Evolutionary conservation across 164 flowering plant genomes (phyloP).

Genomic region (Nymphaea thermarum): DNA sequence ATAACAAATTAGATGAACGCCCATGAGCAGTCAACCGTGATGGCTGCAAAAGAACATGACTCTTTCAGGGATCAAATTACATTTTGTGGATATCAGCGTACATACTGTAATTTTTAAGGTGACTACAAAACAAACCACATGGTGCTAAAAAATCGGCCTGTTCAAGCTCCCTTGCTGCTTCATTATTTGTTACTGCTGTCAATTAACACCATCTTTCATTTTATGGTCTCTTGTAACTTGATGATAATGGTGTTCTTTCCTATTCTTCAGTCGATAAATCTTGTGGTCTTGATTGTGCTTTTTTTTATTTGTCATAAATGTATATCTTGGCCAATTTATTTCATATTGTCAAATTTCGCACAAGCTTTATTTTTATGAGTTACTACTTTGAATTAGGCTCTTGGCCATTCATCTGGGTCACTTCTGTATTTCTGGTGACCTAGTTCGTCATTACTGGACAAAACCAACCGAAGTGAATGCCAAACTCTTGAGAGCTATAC

Average conservation of each 20-base stretch:
- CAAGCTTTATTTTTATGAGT: too few relatives aligned
- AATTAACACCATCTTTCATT: conserved; percentile 13
- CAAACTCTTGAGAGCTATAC: too few relatives aligned
- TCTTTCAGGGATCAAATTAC: conserved; percentile 4
- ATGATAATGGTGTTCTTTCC: conserved; percentile 16
- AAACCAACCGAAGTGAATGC: too few relatives aligned
- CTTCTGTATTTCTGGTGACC: conserved; percentile 13
- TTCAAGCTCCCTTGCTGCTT: conserved; percentile 24
- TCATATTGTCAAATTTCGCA: too few relatives aligned
- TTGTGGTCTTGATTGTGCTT: conserved; percentile 11
- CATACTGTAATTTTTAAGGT: conserved; percentile 22
- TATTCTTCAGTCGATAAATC: conserved; percentile 22
- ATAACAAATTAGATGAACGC: not conserved
- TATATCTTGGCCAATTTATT: not conserved
- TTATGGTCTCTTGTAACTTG: conserved; percentile 27
- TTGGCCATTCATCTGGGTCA: conserved; percentile 25
- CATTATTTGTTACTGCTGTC: conserved; percentile 23
- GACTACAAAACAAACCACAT: conserved; percentile 18
- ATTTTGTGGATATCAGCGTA: conserved; percentile 12
- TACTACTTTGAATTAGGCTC: conserved; percentile 15
- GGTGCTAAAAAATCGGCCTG: conserved; percentile 15
- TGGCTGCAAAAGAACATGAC: conserved; percentile 14
- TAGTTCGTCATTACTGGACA: conserved; percentile 4
- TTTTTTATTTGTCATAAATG: conserved; percentile 4
- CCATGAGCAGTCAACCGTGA: not conserved